Evolutionary conservation across 2,329 filamentous ascomycete species (phyloP).

Genomic region (Paracamarosporium sp.): DNA sequence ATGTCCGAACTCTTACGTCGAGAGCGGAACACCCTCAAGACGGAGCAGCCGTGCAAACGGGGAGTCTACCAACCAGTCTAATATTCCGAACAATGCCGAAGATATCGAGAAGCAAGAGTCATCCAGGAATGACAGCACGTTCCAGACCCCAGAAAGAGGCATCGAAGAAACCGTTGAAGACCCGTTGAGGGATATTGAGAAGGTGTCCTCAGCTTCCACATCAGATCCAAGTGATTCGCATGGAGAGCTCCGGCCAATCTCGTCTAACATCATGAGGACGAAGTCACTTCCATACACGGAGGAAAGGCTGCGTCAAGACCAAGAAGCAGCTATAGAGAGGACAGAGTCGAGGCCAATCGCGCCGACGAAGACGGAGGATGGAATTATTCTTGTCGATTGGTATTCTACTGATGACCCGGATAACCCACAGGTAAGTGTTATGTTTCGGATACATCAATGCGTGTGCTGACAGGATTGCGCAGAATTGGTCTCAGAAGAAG

Average conservation of each 20-base stretch:
- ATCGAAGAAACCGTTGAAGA: not conserved
- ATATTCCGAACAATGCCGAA: not conserved
- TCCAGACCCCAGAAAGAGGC: not conserved
- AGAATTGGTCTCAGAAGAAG: constrained; percentile 49
- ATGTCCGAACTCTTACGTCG: constrained; percentile 16
- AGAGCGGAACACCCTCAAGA: not conserved
- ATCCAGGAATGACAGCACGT: not conserved
- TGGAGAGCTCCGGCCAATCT: not conserved
- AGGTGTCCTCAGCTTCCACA: not conserved
- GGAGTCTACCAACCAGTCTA: not conserved
- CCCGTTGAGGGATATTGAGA: not conserved
- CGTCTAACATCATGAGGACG: not conserved
- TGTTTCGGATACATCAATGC: not conserved
- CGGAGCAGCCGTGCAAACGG: not conserved
- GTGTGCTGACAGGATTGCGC: not conserved
- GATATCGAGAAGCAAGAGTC: not conserved
- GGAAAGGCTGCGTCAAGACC: constrained; percentile 49
- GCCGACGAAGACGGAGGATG: constrained; percentile 24
- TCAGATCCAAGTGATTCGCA: not conserved
- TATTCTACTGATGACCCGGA: constrained; percentile 37
- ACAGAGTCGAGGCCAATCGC: constrained; percentile 26
- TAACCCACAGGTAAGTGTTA: constrained; percentile 30
- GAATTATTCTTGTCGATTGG: constrained; percentile 37
- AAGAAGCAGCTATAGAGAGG: constrained; percentile 36
- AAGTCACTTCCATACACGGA: constrained; percentile 25